Evolutionary conservation across 768 basidiomycete genomes (phyloP).

Genomic region (Russula earlei): DNA sequence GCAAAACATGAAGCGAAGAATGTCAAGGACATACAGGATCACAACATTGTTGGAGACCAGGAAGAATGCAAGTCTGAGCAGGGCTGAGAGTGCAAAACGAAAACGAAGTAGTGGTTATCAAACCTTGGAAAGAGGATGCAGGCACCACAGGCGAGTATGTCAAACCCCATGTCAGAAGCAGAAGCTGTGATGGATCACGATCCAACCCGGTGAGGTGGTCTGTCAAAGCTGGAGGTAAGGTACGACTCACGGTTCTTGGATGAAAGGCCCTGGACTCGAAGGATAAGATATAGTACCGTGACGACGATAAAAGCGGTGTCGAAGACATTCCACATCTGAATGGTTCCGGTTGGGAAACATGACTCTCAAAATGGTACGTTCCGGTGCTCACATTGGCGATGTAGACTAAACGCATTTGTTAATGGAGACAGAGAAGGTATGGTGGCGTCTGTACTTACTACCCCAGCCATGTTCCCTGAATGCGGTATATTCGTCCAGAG

Average conservation of each 20-base stretch:
- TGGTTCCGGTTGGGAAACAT: neutral
- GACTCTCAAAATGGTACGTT: neutral
- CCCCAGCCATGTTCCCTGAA: slow-evolving; percentile 83
- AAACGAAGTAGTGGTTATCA: slow-evolving; percentile 9
- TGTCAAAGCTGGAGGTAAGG: neutral
- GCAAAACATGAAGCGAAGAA: neutral
- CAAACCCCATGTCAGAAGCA: slow-evolving; percentile 62
- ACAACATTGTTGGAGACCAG: slow-evolving; percentile 71
- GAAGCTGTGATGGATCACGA: neutral
- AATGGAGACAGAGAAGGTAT: neutral
- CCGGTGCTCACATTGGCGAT: slow-evolving; percentile 58
- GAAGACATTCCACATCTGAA: slow-evolving; percentile 85
- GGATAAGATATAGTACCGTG: slow-evolving; percentile 55
- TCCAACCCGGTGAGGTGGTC: neutral
- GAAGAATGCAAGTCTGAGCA: slow-evolving; percentile 64
- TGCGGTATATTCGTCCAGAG: slow-evolving; percentile 81
- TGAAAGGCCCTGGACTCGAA: slow-evolving; percentile 57
- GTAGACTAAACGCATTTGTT: slow-evolving; percentile 45
- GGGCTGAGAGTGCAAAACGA: neutral
- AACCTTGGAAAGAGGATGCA: slow-evolving; percentile 81
- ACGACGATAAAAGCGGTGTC: slow-evolving; percentile 67
- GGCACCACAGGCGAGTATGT: slow-evolving; percentile 74
- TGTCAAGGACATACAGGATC: slow-evolving; percentile 45
- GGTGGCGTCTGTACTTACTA: slow-evolving; percentile 39
- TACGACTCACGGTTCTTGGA: slow-evolving; percentile 39